Evolutionary conservation across 129 eudicot species (phyloP).

Genomic region (Kitagawia praeruptora): DNA sequence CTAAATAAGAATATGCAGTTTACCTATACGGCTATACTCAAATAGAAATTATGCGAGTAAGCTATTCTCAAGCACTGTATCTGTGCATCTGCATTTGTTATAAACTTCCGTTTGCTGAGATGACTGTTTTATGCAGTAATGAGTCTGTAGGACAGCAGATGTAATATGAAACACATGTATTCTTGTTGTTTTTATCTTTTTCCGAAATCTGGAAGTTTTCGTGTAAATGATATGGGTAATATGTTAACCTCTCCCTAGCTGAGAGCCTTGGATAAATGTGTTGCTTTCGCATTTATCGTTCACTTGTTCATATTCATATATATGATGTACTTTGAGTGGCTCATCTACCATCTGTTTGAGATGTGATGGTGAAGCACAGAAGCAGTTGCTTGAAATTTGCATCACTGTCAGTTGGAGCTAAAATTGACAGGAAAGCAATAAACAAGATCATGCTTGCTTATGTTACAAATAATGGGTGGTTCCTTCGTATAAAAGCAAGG

Average conservation of each 20-base stretch:
- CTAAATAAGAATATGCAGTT: no score
- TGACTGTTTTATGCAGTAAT: neutral
- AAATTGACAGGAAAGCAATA: neutral
- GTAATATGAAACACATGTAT: neutral
- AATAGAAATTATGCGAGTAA: neutral
- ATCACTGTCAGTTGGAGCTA: neutral
- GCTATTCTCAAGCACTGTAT: neutral
- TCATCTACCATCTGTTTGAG: neutral
- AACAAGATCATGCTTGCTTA: constrained; percentile 1
- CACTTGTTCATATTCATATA: no score
- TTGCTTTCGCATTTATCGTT: no score
- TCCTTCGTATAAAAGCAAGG: neutral
- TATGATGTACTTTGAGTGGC: no score
- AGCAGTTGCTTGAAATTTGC: neutral
- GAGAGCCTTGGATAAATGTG: no score
- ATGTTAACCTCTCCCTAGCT: neutral
- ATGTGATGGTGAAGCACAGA: constrained; percentile 1
- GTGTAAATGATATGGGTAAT: neutral
- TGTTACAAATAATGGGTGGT: neutral
- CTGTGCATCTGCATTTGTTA: neutral
- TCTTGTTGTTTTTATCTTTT: neutral
- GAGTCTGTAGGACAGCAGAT: neutral
- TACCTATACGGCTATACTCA: neutral
- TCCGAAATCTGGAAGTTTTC: no score
- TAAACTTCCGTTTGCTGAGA: neutral